Evolutionary conservation across 192 early-diverging fungal genomes (phyloP), one percentile per base, ranked within the genome.

Genomic region (Coemansia sp.): DNA sequence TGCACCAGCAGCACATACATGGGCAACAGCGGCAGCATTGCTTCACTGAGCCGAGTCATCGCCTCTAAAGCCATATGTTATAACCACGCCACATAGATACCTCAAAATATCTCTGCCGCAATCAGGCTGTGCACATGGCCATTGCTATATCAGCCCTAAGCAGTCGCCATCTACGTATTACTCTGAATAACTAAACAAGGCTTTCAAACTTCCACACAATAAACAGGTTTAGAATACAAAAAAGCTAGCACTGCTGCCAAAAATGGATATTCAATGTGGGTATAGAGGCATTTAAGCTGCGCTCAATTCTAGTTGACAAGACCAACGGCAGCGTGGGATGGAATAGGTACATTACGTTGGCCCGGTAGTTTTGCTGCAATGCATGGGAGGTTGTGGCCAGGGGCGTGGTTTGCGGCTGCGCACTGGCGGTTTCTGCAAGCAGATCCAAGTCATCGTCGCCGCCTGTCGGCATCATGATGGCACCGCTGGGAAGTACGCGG

Each of bases 221-320:
- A 10, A 28, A 46, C 15, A 21, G 14, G 18, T 14, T 28, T 28
- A 46, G 28, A 28, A 46, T 46, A 47, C 21, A 47, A 47, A 47
- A 47, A 18, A 18, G 3, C 41, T 6, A 53, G 37, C 38, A 40
- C 14, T 20, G 53, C 11, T 37, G 43, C 47, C 64, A 57, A 34
- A 69, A 76, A 28, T 76, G 73, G 21, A 76, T 76, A 40, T 76
- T 76, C 26, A 55, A 58, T 2, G 46, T 53, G 7, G 66, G 59
- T 28, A 66, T 6, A 2, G 56, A 26, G 4, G 58, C 32, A 2
- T 56, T 54, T 7, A 62, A 37, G 18, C 66, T 51, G 11, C 49
- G 23, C 51, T 76, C 73, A 34, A 40, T 66, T 16, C 65, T 57
- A 17, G 66, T 62, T 10, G 73, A 76, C n/a, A 76, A 14, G 5